Evolutionary conservation across 306 rosid genomes (phyloP).

Genomic region (Begonia peltatifolia): DNA sequence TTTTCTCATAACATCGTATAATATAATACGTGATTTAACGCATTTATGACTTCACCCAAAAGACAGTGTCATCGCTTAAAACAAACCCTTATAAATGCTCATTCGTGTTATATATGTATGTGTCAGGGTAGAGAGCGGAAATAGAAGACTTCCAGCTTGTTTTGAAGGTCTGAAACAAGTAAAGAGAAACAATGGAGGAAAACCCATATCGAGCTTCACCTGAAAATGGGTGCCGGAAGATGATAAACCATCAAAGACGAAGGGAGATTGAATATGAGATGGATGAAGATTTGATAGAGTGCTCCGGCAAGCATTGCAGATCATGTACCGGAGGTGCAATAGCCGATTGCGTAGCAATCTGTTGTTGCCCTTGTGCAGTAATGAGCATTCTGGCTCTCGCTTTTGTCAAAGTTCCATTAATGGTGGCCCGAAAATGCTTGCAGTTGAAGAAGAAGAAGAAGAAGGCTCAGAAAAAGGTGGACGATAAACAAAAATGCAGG

Average conservation of each 20-base stretch:
- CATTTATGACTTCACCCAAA: no score
- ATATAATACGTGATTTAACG: no score
- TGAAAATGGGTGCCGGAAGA: background rate
- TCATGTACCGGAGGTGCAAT: conserved; percentile 7
- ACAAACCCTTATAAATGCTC: no score
- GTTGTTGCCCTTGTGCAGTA: conserved; percentile 13
- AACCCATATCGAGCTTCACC: conserved; percentile 2
- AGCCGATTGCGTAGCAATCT: conserved; percentile 13
- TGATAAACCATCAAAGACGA: background rate
- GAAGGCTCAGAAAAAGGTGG: background rate
- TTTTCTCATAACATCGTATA: no score
- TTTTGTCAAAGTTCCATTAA: conserved; percentile 8
- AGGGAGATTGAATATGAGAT: background rate
- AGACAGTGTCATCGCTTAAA: no score
- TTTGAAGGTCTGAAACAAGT: background rate
- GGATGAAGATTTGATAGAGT: conserved; percentile 6
- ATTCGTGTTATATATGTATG: no score
- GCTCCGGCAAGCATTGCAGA: conserved; percentile 15
- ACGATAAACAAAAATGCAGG: conserved; percentile 1
- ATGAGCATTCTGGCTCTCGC: conserved; percentile 12
- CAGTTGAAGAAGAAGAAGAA: background rate
- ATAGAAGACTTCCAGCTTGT: background rate
- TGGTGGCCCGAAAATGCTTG: conserved; percentile 6
- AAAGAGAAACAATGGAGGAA: conserved; percentile 4
- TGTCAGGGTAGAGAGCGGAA: no score